A percentile compares a stretch with the other conserved stretches of the same genome.
These are phyloP conservation scores for Cladosporium sp. DNA, from an alignment of 2,329 filamentous ascomycete genomes.

Conservation along the genomic window DNA sequence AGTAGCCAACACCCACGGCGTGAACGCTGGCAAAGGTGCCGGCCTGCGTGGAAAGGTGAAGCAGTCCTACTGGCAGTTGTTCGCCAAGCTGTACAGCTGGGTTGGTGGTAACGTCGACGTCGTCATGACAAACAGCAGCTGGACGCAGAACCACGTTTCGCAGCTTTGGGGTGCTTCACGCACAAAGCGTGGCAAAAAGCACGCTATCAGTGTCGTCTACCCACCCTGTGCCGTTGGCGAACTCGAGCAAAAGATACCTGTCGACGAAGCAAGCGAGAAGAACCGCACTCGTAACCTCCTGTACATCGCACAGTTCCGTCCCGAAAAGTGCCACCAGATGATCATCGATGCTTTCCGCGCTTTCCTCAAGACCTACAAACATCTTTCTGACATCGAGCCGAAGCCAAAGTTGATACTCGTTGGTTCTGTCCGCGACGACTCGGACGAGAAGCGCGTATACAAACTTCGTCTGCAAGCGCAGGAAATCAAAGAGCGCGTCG, in stretches of 20 bases:
- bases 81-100: conserved; percentile 78
- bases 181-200: conserved; percentile 47
- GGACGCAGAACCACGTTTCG: conserved; percentile 84
- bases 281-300: conserved; percentile 71
- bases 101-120: conserved; percentile 84
- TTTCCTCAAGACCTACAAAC: conserved; percentile 63
- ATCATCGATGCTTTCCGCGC: conserved; percentile 81
- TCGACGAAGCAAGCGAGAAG: conserved; percentile 68
- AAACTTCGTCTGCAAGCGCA: conserved; percentile 83
- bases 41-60: conserved; percentile 73
- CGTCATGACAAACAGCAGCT: conserved; percentile 96
- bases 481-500: conserved; percentile 76
- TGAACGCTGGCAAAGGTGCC: conserved; percentile 79
- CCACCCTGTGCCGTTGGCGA: conserved; percentile 90
- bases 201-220: conserved; percentile 75
- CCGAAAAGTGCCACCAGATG: conserved; percentile 92
- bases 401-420: conserved; percentile 75
- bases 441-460: conserved; percentile 81
- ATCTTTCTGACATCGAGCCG: conserved; percentile 30
- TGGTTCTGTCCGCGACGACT: conserved; percentile 85
- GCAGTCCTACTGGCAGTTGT: conserved; percentile 80
- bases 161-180: conserved; percentile 70
- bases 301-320: conserved; percentile 96
- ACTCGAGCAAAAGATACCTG: conserved; percentile 70
- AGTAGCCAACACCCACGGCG: conserved; percentile 57